Evolutionary conservation across 257 asterid species (phyloP).

Genomic region (Solanum verrucosum): DNA sequence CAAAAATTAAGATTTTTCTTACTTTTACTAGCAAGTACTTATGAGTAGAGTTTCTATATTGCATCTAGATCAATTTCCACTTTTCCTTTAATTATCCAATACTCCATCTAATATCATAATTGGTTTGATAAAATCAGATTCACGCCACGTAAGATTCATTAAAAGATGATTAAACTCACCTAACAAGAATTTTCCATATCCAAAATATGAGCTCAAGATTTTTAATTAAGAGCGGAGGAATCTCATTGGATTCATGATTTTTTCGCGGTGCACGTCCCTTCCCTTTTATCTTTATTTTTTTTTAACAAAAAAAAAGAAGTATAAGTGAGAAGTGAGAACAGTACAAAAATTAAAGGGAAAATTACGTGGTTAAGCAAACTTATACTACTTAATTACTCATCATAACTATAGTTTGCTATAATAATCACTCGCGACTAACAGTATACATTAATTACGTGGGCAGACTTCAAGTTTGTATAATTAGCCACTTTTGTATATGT

Average conservation of each 20-base stretch:
- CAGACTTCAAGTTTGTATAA: too few relatives aligned
- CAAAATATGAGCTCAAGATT: not conserved
- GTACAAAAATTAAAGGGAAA: not conserved
- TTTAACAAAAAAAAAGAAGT: not conserved
- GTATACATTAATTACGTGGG: too few relatives aligned
- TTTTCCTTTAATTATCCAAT: not conserved
- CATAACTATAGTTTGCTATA: too few relatives aligned
- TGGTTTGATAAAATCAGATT: not conserved
- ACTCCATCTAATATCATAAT: not conserved
- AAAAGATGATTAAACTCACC: not conserved
- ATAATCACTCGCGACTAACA: too few relatives aligned
- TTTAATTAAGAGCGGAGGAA: not conserved
- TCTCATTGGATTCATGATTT: not conserved
- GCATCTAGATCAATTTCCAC: not conserved
- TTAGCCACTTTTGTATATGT: too few relatives aligned
- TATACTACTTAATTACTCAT: too few relatives aligned
- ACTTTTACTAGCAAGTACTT: not conserved
- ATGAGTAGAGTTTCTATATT: not conserved
- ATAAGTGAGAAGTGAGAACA: not conserved
- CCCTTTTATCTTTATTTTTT: not conserved
- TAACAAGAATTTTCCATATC: not conserved
- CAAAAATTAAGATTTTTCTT: not conserved
- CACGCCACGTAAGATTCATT: not conserved
- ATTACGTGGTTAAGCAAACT: too few relatives aligned
- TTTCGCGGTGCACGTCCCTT: not conserved